Conservation (phyloP, 1,139 yeast genomes). For the Lodderomyces oxycetoniae region DNA sequence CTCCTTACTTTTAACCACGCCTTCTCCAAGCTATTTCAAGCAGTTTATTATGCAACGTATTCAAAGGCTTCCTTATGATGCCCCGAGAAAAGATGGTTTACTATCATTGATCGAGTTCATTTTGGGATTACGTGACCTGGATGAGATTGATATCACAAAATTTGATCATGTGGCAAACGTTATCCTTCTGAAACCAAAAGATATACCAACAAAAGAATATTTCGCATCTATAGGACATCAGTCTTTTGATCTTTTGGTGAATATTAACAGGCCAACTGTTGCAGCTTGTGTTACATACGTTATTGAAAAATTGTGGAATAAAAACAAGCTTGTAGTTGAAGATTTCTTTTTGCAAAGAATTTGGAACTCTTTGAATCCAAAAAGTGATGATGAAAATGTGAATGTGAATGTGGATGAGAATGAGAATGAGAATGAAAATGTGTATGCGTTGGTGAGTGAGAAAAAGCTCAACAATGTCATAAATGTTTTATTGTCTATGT, state of each 20-base stretch:
- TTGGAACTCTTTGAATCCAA: conserved; percentile 43
- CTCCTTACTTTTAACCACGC: conserved; percentile 45
- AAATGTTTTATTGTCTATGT: conserved; percentile 61
- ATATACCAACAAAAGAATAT: conserved; percentile 44
- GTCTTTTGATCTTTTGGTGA: conserved; percentile 50
- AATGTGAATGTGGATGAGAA: conserved; percentile 4
- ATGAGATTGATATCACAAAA: conserved; percentile 59
- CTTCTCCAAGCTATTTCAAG: conserved; percentile 38
- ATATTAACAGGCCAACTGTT: conserved; percentile 58
- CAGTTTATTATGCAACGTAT: conserved; percentile 42
- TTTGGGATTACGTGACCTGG: conserved; percentile 71
- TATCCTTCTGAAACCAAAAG: conserved; percentile 56
- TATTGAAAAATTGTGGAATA: conserved; percentile 48
- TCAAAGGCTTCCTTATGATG: conserved; percentile 49
- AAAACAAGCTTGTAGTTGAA: conserved; percentile 47
- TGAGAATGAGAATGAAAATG: background rate
- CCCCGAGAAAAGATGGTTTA: conserved; percentile 60
- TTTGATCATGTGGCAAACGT: conserved; percentile 62
- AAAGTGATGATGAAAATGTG: conserved; percentile 7
- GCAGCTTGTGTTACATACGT: conserved; percentile 56
- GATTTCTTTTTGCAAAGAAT: conserved; percentile 56
- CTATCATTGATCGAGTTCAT: conserved; percentile 69
- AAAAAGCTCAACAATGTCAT: conserved; percentile 54
- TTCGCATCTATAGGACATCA: conserved; percentile 56
- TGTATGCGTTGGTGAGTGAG: conserved; percentile 25